These are phyloP conservation scores for Penicillium ochrochloron DNA, from an alignment of 495 filamentous ascomycete species.

Conservation along the genomic window DNA sequence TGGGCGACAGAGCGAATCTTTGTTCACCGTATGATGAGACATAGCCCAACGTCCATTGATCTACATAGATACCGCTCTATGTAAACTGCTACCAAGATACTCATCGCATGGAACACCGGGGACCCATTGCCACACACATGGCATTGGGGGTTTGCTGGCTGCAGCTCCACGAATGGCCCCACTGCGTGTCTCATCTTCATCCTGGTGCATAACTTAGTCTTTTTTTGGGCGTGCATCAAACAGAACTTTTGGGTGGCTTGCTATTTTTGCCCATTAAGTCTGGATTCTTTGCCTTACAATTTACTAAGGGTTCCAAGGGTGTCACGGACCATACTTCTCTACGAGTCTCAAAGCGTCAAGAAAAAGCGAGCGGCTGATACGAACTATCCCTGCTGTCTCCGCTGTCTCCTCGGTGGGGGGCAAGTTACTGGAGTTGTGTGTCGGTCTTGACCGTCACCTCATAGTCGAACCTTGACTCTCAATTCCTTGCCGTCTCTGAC, in stretches of 20 bases:
- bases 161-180: conserved; percentile 19
- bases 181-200: conserved; percentile 26
- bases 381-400: conserved; percentile 12
- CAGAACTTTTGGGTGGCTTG: conserved; percentile 18
- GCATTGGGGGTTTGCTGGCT: conserved; percentile 16
- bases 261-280: conserved; percentile 29
- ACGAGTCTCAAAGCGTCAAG: conserved; percentile 18
- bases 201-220: conserved; percentile 23
- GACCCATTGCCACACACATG: conserved; percentile 29
- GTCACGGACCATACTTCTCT: conserved; percentile 10
- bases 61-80: neutral
- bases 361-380: conserved; percentile 27
- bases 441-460: conserved; percentile 11
- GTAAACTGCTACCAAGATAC: conserved; percentile 19
- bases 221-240: conserved; percentile 15
- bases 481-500: neutral
- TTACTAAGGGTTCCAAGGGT: conserved; percentile 9
- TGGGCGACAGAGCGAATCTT: neutral
- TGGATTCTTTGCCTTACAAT: conserved; percentile 11
- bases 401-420: conserved; percentile 13
- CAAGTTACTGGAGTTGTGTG: conserved; percentile 13
- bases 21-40: neutral
- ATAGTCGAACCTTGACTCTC: conserved; percentile 1
- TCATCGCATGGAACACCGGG: conserved; percentile 23
- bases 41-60: neutral